These are phyloP conservation scores for Alternaria panax DNA, from an alignment of 2,329 filamentous ascomycete species.

Conservation along the genomic window DNA sequence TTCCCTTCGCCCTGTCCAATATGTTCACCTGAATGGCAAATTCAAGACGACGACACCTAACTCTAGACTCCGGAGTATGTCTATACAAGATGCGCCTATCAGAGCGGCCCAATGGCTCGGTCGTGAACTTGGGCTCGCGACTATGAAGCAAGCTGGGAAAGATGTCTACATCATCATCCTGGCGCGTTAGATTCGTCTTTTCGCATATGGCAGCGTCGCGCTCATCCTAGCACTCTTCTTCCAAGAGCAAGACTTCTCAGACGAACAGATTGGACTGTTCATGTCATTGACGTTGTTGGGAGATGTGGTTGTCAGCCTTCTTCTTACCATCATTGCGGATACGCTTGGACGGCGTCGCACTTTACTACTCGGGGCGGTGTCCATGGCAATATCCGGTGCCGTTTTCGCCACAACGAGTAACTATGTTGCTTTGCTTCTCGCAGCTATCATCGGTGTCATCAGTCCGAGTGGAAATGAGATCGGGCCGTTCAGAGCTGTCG, in stretches of 20 bases:
- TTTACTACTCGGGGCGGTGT: slow-evolving; percentile 43
- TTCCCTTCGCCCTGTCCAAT: not conserved
- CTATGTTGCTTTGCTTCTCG: slow-evolving; percentile 42
- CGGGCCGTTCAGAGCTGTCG: slow-evolving; percentile 51
- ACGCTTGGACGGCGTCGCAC: slow-evolving; percentile 42
- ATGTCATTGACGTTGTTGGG: slow-evolving; percentile 52
- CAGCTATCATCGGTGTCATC: slow-evolving; percentile 50
- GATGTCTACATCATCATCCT: slow-evolving; percentile 48
- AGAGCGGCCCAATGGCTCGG: slow-evolving; percentile 31
- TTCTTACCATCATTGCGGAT: slow-evolving; percentile 50
- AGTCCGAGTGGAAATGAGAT: slow-evolving; percentile 52
- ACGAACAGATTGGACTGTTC: slow-evolving; percentile 50
- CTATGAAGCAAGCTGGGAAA: slow-evolving; percentile 35
- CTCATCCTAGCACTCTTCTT: slow-evolving; percentile 51
- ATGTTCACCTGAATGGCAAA: slow-evolving; percentile 9
- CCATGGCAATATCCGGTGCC: slow-evolving; percentile 47
- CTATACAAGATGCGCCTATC: slow-evolving; percentile 6
- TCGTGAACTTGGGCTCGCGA: slow-evolving; percentile 40
- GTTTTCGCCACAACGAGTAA: slow-evolving; percentile 46
- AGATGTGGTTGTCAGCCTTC: slow-evolving; percentile 46
- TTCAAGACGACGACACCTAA: not conserved
- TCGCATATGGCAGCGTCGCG: slow-evolving; percentile 47
- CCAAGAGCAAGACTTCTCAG: slow-evolving; percentile 43
- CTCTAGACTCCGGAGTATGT: slow-evolving; percentile 20
- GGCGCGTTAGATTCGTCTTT: slow-evolving; percentile 47